These are phyloP conservation scores for Yamadazyma membranifaciens DNA, from an alignment of 1,139 yeast genomes.

Conservation along the genomic window DNA sequence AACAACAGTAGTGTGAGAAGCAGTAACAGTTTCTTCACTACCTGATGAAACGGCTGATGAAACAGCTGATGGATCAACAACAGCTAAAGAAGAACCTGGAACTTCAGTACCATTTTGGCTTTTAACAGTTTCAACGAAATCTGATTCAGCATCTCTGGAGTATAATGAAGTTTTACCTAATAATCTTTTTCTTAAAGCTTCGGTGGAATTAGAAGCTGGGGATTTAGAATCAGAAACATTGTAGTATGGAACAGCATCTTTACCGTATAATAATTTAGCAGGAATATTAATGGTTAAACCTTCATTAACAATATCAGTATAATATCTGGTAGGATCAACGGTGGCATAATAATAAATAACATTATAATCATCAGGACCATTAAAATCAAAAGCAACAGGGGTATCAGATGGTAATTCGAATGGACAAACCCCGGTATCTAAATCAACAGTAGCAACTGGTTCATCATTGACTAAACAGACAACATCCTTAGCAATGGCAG, in stretches of 20 bases:
- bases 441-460: slow-evolving; percentile 36
- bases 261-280: slow-evolving; percentile 29
- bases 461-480: slow-evolving; percentile 37
- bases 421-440: slow-evolving; percentile 41
- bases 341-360: slow-evolving; percentile 36
- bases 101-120: slow-evolving; percentile 26
- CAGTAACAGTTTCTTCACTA: slow-evolving; percentile 11
- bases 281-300: slow-evolving; percentile 35
- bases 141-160: slow-evolving; percentile 21
- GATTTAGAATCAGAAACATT: slow-evolving; percentile 27
- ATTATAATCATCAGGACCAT: slow-evolving; percentile 30
- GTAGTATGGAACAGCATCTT: slow-evolving; percentile 25
- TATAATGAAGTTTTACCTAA: slow-evolving; percentile 15
- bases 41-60: slow-evolving; percentile 14
- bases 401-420: slow-evolving; percentile 31
- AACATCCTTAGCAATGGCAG: slow-evolving; percentile 21
- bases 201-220: slow-evolving; percentile 41
- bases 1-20: slow-evolving; percentile 20
- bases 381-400: slow-evolving; percentile 29
- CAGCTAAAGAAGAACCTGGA: slow-evolving; percentile 19
- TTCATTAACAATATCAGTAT: slow-evolving; percentile 34
- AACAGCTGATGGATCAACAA: slow-evolving; percentile 21
- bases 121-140: slow-evolving; percentile 32
- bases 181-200: slow-evolving; percentile 43
- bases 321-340: slow-evolving; percentile 23